Evolutionary conservation across 1,284 basidiomycete genomes (phyloP).

Genomic region (Tilletia indica): DNA sequence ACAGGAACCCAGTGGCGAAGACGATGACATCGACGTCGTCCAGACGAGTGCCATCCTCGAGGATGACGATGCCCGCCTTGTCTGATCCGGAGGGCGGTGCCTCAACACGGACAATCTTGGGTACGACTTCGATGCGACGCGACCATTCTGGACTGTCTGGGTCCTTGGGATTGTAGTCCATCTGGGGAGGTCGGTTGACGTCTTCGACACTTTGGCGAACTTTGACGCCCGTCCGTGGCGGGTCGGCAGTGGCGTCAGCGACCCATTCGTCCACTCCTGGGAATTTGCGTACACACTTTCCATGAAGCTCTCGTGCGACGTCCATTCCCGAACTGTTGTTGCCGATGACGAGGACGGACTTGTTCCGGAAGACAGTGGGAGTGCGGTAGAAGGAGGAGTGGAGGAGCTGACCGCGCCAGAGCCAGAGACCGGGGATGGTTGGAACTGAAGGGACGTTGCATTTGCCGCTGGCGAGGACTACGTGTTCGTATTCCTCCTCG

Average conservation of each 20-base stretch:
- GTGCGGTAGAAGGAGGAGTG: conserved; percentile 60
- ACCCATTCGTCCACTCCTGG: conserved; percentile 25
- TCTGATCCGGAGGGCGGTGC: not conserved
- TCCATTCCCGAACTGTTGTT: conserved; percentile 61
- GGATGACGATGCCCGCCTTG: conserved; percentile 21
- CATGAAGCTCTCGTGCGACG: conserved; percentile 59
- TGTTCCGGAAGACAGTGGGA: conserved; percentile 42
- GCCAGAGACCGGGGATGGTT: conserved; percentile 55
- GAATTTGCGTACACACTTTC: conserved; percentile 35
- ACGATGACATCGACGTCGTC: conserved; percentile 45
- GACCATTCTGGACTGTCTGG: conserved; percentile 36
- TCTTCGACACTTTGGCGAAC: conserved; percentile 42
- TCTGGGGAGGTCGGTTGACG: conserved; percentile 35
- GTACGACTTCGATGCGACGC: conserved; percentile 42
- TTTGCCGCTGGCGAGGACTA: conserved; percentile 57
- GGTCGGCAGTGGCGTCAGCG: not conserved
- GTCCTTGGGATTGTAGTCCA: conserved; percentile 50
- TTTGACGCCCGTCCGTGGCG: not conserved
- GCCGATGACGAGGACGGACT: conserved; percentile 61
- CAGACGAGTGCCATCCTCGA: conserved; percentile 27
- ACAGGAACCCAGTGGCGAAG: conserved; percentile 53
- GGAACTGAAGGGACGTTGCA: conserved; percentile 61
- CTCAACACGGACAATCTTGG: conserved; percentile 30
- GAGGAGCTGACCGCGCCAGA: conserved; percentile 57
- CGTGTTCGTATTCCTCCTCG: conserved; percentile 31